Percentiles rank a stretch among this genome's conserved stretches.
phyloP scores from a whole-genome alignment of 441 rosid genomes.

The Gossypium lobatum region DNA sequence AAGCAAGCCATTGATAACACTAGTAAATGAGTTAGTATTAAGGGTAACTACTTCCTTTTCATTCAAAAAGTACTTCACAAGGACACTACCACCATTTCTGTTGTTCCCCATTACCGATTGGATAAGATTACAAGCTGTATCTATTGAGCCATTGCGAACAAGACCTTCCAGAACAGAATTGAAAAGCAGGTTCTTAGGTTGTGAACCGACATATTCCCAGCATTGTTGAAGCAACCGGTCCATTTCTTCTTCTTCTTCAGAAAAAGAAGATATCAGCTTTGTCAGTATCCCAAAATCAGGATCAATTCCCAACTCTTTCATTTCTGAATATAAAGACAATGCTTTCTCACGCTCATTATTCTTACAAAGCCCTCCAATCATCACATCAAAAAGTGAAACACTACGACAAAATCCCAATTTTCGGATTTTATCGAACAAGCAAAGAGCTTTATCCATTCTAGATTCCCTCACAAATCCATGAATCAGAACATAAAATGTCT shows the following conservation, averaged over 20 bases:
- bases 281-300: slow-evolving; percentile 56
- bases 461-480: slow-evolving; percentile 65
- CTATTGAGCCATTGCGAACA: slow-evolving; percentile 29
- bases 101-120: slow-evolving; percentile 31
- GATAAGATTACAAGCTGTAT: slow-evolving; percentile 53
- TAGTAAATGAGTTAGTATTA: slow-evolving; percentile 37
- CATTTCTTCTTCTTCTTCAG: slow-evolving; percentile 46
- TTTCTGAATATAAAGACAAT: slow-evolving; percentile 50
- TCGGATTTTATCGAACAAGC: slow-evolving; percentile 55
- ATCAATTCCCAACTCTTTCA: slow-evolving; percentile 41
- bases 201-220: slow-evolving; percentile 36
- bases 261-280: slow-evolving; percentile 53
- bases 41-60: slow-evolving; percentile 36
- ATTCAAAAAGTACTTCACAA: slow-evolving; percentile 27
- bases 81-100: slow-evolving; percentile 20
- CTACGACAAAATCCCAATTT: slow-evolving; percentile 45
- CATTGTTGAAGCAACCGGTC: slow-evolving; percentile 32
- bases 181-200: slow-evolving; percentile 43
- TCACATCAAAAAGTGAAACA: slow-evolving; percentile 61
- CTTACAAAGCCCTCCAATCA: slow-evolving; percentile 63
- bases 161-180: slow-evolving; percentile 43
- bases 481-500: slow-evolving; percentile 60
- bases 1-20: slow-evolving; percentile 49
- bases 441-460: slow-evolving; percentile 61
- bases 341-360: slow-evolving; percentile 51